phyloP scores from a whole-genome alignment of 371 early-diverging fungal genomes.

The Apophysomyces ossiformis region DNA sequence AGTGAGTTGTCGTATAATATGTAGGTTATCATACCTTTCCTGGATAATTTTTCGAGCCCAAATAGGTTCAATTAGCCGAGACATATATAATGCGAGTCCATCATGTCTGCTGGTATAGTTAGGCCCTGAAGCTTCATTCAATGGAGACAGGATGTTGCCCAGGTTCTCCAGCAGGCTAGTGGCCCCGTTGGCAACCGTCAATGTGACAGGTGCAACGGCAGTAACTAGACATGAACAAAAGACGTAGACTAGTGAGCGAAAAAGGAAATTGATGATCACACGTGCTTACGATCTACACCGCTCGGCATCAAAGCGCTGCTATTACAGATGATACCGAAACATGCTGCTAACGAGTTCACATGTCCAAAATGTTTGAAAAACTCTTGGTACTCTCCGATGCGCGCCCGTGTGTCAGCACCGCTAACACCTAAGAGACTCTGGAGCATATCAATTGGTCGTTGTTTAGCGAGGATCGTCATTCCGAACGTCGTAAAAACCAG shows the following conservation, averaged over 20 bases:
- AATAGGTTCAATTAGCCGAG: constrained; percentile 70
- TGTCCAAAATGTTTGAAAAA: constrained; percentile 66
- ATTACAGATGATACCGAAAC: constrained; percentile 60
- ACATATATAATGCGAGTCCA: constrained; percentile 78
- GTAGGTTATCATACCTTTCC: constrained; percentile 19
- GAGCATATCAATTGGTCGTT: constrained; percentile 80
- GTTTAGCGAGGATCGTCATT: constrained; percentile 66
- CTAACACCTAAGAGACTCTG: constrained; percentile 47
- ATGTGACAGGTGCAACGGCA: constrained; percentile 15
- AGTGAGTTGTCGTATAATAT: neutral
- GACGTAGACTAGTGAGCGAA: neutral
- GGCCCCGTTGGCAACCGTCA: constrained; percentile 20
- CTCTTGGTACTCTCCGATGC: constrained; percentile 47
- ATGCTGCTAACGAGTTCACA: constrained; percentile 68
- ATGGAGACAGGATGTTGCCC: constrained; percentile 25
- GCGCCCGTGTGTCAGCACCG: constrained; percentile 21
- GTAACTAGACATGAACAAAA: constrained; percentile 2
- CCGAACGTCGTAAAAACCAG: constrained; percentile 82
- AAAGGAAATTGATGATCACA: neutral
- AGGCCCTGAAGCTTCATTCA: constrained; percentile 5
- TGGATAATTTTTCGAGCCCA: constrained; percentile 69
- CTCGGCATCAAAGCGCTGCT: constrained; percentile 13
- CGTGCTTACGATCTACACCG: constrained; percentile 18
- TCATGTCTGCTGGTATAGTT: constrained; percentile 68
- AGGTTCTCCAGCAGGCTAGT: constrained; percentile 25